Evolutionary conservation across 257 asterid species (phyloP).

Genomic region (Sherardia arvensis): DNA sequence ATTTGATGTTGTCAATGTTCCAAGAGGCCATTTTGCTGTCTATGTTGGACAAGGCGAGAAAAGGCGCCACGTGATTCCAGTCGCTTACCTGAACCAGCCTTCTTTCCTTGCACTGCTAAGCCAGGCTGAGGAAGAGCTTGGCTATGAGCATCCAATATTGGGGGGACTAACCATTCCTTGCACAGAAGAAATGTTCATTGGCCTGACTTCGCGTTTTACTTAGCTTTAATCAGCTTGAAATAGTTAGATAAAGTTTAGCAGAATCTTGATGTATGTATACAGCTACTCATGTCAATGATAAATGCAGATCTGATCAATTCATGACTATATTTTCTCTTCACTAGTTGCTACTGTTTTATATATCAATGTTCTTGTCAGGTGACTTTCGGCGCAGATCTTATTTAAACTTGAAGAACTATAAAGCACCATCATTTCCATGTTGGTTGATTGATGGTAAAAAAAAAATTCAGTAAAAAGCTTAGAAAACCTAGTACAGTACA

Average conservation of each 20-base stretch:
- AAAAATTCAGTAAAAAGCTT: background rate
- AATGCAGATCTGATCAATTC: background rate
- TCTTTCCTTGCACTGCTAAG: conserved; percentile 32
- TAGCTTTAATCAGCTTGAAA: background rate
- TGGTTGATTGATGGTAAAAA: background rate
- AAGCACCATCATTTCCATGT: background rate
- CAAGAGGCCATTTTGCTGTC: conserved; percentile 14
- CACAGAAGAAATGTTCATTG: conserved; percentile 28
- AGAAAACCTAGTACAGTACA: background rate
- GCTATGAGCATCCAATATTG: conserved; percentile 43
- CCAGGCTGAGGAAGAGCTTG: conserved; percentile 39
- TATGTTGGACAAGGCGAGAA: conserved; percentile 25
- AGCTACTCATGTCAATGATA: background rate
- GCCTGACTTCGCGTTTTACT: conserved; percentile 23
- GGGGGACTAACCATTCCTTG: conserved; percentile 55
- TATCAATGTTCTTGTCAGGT: no score
- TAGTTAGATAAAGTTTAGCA: background rate
- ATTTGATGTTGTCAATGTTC: conserved; percentile 7
- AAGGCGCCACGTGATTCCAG: conserved; percentile 35
- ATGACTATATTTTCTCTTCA: background rate
- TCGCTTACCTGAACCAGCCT: conserved; percentile 38
- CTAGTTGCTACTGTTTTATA: background rate
- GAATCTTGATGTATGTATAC: background rate
- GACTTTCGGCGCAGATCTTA: background rate
- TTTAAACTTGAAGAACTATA: background rate